A percentile compares a stretch with the other conserved stretches of the same genome.
Conservation (phyloP, 305 asterid genomes). For the Nicotiana rustica region DNA sequence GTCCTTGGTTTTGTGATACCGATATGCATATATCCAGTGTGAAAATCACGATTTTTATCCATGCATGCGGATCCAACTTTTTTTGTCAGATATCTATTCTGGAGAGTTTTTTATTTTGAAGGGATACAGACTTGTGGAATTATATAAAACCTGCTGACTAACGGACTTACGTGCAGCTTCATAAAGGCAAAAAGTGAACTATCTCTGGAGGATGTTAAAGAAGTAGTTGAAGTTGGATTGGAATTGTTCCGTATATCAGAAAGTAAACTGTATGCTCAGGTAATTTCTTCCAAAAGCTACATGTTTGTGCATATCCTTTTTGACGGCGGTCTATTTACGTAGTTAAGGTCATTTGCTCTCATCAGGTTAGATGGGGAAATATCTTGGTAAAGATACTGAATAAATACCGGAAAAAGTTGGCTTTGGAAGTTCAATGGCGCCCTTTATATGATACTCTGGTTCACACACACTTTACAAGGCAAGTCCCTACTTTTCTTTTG, state of each 20-base stretch:
- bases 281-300: slow-evolving; percentile 46
- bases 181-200: slow-evolving; percentile 91
- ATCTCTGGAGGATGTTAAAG: slow-evolving; percentile 74
- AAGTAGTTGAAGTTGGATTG: slow-evolving; percentile 71
- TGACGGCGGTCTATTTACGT: slow-evolving; percentile 26
- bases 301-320: slow-evolving; percentile 31
- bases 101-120: background rate
- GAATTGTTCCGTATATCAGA: slow-evolving; percentile 73
- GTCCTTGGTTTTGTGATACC: background rate
- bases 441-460: slow-evolving; percentile 82
- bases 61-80: background rate
- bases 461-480: slow-evolving; percentile 92
- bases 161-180: slow-evolving; percentile 59
- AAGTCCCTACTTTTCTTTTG: slow-evolving; percentile 33
- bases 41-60: background rate
- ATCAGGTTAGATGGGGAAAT: slow-evolving; percentile 97
- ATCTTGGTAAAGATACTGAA: slow-evolving; percentile 79
- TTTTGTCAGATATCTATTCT: background rate
- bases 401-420: slow-evolving; percentile 79
- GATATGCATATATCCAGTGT: background rate
- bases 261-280: slow-evolving; percentile 88
- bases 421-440: slow-evolving; percentile 86
- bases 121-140: background rate
- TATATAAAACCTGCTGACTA: slow-evolving; percentile 2
- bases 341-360: slow-evolving; percentile 43